A percentile compares a stretch with the other conserved stretches of the same genome.
Conservation (phyloP, 1,139 yeast genomes). For the Candida sp. region DNA sequence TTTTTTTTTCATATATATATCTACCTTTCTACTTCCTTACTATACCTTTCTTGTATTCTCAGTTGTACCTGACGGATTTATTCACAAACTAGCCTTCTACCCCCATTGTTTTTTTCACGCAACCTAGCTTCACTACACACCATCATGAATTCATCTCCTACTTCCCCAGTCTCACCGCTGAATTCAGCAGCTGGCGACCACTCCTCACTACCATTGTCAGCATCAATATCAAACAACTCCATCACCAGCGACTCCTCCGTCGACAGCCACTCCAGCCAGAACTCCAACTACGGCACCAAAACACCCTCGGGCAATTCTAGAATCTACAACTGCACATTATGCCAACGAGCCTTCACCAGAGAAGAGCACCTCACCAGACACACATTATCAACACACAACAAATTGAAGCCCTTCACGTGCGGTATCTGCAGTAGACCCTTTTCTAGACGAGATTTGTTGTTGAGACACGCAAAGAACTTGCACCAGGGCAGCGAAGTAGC, state of each 20-base stretch:
- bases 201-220: slow-evolving; percentile 1
- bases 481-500: slow-evolving; percentile 70
- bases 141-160: slow-evolving; percentile 2
- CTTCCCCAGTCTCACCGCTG: slow-evolving; percentile 4
- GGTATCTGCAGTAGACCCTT: slow-evolving; percentile 96
- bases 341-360: slow-evolving; percentile 51
- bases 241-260: background rate
- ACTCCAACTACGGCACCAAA: slow-evolving; percentile 38
- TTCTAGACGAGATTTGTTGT: slow-evolving; percentile 87
- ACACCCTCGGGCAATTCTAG: slow-evolving; percentile 52
- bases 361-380: slow-evolving; percentile 54
- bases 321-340: slow-evolving; percentile 45
- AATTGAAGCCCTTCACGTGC: slow-evolving; percentile 66
- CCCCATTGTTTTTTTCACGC: background rate
- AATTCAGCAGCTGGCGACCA: background rate
- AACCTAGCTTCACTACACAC: background rate
- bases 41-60: background rate
- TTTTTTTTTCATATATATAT: background rate
- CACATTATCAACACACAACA: slow-evolving; percentile 48
- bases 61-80: background rate
- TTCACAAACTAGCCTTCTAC: background rate
- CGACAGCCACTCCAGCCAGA: slow-evolving; percentile 1
- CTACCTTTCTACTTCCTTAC: background rate
- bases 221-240: slow-evolving; percentile 4
- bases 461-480: slow-evolving; percentile 93